Conservation (phyloP, 83 land plant genomes). For the Larix sibirica region DNA sequence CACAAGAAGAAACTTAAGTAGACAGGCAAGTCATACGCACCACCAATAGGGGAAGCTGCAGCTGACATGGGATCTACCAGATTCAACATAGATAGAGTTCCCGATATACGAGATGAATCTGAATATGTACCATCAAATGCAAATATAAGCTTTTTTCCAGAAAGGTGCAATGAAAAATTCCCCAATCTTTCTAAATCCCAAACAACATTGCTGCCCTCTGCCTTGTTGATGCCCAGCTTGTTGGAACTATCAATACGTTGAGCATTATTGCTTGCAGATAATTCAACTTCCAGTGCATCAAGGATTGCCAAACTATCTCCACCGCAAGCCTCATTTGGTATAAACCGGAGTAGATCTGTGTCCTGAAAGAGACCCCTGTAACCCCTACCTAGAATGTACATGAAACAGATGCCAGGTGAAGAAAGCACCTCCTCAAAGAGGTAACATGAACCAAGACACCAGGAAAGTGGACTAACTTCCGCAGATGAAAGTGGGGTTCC, state of each 20-base stretch:
- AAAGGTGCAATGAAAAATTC: slow-evolving; percentile 74
- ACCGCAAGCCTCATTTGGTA: slow-evolving; percentile 97
- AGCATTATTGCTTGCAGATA: slow-evolving; percentile 38
- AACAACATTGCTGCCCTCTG: slow-evolving; percentile 84
- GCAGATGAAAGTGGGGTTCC: slow-evolving; percentile 73
- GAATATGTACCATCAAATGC: slow-evolving; percentile 96
- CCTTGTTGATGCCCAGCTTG: slow-evolving; percentile 40
- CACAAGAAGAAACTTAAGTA: background rate
- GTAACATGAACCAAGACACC: slow-evolving; percentile 91
- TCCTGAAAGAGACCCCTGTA: slow-evolving; percentile 98
- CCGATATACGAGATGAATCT: slow-evolving; percentile 57
- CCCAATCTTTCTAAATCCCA: slow-evolving; percentile 93
- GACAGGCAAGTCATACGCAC: slow-evolving; percentile 41
- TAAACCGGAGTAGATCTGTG: slow-evolving; percentile 80
- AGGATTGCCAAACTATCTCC: slow-evolving; percentile 95
- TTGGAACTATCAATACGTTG: slow-evolving; percentile 62
- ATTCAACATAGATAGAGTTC: slow-evolving; percentile 73
- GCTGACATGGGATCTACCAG: slow-evolving; percentile 94
- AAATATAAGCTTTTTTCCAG: slow-evolving; percentile 91
- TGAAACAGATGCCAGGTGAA: slow-evolving; percentile 80
- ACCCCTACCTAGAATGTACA: slow-evolving; percentile 89
- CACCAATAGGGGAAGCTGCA: slow-evolving; percentile 99
- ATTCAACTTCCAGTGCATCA: slow-evolving; percentile 83
- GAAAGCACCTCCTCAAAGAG: slow-evolving; percentile 95
- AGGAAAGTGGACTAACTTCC: slow-evolving; percentile 57